A percentile compares a stretch with the other conserved stretches of the same genome.
phyloP scores from a whole-genome alignment of 208 protist genomes.

The Naegleria gruberi region DNA sequence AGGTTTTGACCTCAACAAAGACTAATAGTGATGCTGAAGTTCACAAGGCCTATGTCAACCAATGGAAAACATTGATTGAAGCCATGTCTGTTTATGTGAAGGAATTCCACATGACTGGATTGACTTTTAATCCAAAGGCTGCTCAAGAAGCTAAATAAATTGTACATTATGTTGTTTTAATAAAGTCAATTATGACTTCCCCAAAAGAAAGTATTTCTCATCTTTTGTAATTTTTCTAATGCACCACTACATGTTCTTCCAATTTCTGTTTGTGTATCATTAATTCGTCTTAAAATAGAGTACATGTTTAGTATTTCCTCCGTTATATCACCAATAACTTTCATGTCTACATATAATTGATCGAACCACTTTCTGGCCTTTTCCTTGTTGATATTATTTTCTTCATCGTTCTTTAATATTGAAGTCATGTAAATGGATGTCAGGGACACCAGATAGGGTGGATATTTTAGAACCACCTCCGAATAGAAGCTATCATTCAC shows the following conservation, averaged over 20 bases:
- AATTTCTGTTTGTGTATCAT: neutral
- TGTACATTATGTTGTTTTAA: too few relatives aligned
- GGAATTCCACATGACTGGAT: conserved; percentile 17
- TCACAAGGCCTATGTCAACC: neutral
- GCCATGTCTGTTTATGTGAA: conserved; percentile 14
- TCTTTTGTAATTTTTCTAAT: neutral
- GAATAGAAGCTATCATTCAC: conserved; percentile 42
- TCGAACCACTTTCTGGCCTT: neutral
- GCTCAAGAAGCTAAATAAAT: too few relatives aligned
- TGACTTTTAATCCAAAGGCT: too few relatives aligned
- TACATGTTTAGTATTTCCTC: conserved; percentile 6
- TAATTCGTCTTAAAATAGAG: neutral
- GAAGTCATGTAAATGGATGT: conserved; percentile 38
- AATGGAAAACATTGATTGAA: neutral
- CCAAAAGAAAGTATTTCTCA: neutral
- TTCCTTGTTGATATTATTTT: neutral
- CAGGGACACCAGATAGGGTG: conserved; percentile 38
- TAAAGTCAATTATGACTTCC: too few relatives aligned
- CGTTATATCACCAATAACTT: neutral
- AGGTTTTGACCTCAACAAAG: neutral
- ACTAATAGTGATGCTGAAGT: neutral
- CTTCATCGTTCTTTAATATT: neutral
- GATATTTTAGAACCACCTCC: conserved; percentile 32
- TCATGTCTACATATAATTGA: conserved; percentile 10
- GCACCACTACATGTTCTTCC: neutral